Evolutionary conservation across 2,329 filamentous ascomycete species (phyloP).

Genomic region (Ampelomyces quisqualis): DNA sequence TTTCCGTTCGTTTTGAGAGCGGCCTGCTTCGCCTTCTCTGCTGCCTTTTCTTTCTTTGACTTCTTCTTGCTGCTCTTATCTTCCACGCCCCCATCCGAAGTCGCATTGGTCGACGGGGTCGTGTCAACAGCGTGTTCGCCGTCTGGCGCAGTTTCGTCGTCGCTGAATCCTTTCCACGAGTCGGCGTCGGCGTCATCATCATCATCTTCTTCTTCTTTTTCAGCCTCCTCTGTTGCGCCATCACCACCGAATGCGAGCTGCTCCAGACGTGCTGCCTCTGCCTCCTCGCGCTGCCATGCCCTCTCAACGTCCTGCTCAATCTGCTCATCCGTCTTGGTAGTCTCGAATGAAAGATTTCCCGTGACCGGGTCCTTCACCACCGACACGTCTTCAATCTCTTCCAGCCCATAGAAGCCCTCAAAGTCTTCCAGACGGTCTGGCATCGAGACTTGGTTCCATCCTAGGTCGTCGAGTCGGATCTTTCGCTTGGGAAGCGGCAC

Average conservation of each 20-base stretch:
- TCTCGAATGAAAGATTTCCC: conserved; percentile 50
- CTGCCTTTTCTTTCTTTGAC: conserved; percentile 10
- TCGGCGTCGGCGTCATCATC: conserved; percentile 12
- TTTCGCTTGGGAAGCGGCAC: conserved; percentile 29
- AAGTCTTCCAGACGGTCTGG: conserved; percentile 82
- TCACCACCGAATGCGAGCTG: conserved; percentile 23
- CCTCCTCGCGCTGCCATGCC: conserved; percentile 23
- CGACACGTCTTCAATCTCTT: conserved; percentile 89
- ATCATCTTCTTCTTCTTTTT: conserved; percentile 3
- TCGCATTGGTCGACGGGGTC: conserved; percentile 16
- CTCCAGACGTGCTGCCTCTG: conserved; percentile 23
- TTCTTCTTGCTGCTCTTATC: conserved; percentile 18
- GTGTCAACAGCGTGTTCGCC: conserved; percentile 38
- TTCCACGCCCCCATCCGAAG: conserved; percentile 3
- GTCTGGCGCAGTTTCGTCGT: conserved; percentile 13
- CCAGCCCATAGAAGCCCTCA: conserved; percentile 89
- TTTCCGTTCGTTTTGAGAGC: conserved; percentile 20
- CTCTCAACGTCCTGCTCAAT: conserved; percentile 24
- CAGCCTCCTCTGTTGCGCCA: conserved; percentile 8
- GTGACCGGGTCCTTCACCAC: conserved; percentile 63
- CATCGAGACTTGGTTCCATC: conserved; percentile 64
- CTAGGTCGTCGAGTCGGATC: conserved; percentile 54
- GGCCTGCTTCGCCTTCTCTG: conserved; percentile 14
- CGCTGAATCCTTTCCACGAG: conserved; percentile 34
- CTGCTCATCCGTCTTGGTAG: conserved; percentile 33